Percentiles rank a stretch among this genome's conserved stretches.
These are phyloP conservation scores for Ceratocystis lukuohia DNA, from an alignment of 2,329 filamentous ascomycete genomes.

Conservation along the genomic window DNA sequence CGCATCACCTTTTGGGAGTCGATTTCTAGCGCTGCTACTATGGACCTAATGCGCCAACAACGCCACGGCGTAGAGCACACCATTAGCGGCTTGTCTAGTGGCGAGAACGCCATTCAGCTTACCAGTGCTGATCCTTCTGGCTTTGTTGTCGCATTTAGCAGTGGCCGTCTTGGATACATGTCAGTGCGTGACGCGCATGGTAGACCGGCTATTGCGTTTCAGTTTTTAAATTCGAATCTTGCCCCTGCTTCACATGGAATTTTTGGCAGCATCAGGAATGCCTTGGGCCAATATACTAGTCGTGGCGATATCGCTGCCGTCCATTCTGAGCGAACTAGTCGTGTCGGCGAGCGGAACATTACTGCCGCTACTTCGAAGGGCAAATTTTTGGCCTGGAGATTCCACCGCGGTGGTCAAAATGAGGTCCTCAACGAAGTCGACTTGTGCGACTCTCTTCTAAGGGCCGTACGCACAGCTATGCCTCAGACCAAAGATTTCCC, in stretches of 20 bases:
- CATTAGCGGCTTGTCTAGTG: constrained; percentile 60
- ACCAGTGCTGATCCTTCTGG: constrained; percentile 75
- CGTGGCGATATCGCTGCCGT: constrained; percentile 72
- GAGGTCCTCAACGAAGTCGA: constrained; percentile 61
- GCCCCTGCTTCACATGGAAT: constrained; percentile 49
- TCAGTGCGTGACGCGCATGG: constrained; percentile 78
- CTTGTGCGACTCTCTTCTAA: constrained; percentile 48
- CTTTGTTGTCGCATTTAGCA: constrained; percentile 73
- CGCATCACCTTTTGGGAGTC: constrained; percentile 93
- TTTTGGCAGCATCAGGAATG: constrained; percentile 68
- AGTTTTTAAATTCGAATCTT: constrained; percentile 55
- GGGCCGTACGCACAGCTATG: constrained; percentile 45
- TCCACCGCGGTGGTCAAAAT: constrained; percentile 77
- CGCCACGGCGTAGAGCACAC: constrained; percentile 64
- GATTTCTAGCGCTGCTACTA: constrained; percentile 72
- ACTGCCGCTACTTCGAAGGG: constrained; percentile 67
- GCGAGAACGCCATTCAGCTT: constrained; percentile 64
- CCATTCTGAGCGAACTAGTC: constrained; percentile 54
- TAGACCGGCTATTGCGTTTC: constrained; percentile 63
- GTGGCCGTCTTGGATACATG: constrained; percentile 74
- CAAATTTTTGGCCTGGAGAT: constrained; percentile 70
- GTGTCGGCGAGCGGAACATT: constrained; percentile 72
- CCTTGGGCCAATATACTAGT: constrained; percentile 54
- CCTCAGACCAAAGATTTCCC: constrained; percentile 36
- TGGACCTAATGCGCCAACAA: constrained; percentile 71